Evolutionary conservation across 352 stramenopile species (phyloP).

Genomic region (Pythium brachiatum): DNA sequence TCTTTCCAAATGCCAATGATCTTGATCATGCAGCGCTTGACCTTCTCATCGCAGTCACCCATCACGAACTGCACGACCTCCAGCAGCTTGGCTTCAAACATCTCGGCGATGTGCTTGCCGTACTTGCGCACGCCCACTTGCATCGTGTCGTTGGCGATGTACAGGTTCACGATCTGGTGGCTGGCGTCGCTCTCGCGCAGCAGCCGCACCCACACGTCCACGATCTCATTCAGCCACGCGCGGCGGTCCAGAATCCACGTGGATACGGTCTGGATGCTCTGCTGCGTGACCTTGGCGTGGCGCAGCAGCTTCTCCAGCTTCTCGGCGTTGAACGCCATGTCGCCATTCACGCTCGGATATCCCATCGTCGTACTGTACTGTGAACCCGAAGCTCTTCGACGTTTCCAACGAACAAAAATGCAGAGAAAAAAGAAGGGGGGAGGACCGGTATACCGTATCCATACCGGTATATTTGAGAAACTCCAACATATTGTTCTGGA

Average conservation of each 20-base stretch:
- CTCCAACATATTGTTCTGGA: not conserved
- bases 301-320: slow-evolving; percentile 68
- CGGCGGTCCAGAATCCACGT: slow-evolving; percentile 76
- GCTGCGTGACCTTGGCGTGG: slow-evolving; percentile 71
- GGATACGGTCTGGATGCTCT: slow-evolving; percentile 80
- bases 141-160: slow-evolving; percentile 86
- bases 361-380: slow-evolving; percentile 8
- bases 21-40: slow-evolving; percentile 85
- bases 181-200: slow-evolving; percentile 44
- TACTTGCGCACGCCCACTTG: slow-evolving; percentile 82
- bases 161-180: slow-evolving; percentile 82
- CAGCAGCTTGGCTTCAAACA: slow-evolving; percentile 60
- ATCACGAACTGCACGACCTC: slow-evolving; percentile 66
- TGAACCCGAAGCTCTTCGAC: not conserved
- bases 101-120: slow-evolving; percentile 59
- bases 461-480: not conserved
- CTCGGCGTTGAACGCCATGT: slow-evolving; percentile 32
- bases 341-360: slow-evolving; percentile 7
- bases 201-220: slow-evolving; percentile 52
- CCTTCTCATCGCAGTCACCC: slow-evolving; percentile 63
- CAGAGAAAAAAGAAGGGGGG: not conserved
- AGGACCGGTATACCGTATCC: not conserved
- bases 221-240: slow-evolving; percentile 56
- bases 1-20: slow-evolving; percentile 87
- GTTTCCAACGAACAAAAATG: slow-evolving; percentile 2